phyloP scores from a whole-genome alignment of 495 filamentous ascomycete genomes.

The Melanomma pulvis-pyrius region DNA sequence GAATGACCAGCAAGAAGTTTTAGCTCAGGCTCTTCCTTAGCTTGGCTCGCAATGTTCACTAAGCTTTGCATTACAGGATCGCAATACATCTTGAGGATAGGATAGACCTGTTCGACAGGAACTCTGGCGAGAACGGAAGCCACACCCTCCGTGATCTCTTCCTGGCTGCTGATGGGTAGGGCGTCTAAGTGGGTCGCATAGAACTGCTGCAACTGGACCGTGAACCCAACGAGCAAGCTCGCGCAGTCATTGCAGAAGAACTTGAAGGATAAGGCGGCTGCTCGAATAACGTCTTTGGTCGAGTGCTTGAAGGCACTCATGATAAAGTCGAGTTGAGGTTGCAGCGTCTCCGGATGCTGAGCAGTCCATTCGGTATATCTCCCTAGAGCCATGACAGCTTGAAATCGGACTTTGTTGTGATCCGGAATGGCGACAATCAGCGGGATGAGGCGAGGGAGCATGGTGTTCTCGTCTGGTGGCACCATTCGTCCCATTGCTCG shows the following conservation, averaged over 20 bases:
- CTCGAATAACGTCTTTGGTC: slow-evolving; percentile 84
- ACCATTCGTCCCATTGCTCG: slow-evolving; percentile 98
- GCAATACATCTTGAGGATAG: slow-evolving; percentile 86
- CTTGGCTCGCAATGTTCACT: slow-evolving; percentile 83
- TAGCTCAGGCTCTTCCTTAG: slow-evolving; percentile 77
- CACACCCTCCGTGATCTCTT: slow-evolving; percentile 94
- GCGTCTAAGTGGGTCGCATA: slow-evolving; percentile 86
- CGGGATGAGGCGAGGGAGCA: slow-evolving; percentile 87
- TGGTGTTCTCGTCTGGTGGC: slow-evolving; percentile 77
- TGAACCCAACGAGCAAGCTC: slow-evolving; percentile 76
- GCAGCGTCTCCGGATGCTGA: slow-evolving; percentile 85
- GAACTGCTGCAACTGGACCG: slow-evolving; percentile 83
- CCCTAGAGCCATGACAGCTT: slow-evolving; percentile 93
- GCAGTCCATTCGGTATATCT: slow-evolving; percentile 98
- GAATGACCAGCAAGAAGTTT: slow-evolving; percentile 76
- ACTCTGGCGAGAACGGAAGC: slow-evolving; percentile 88
- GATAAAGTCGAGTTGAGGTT: slow-evolving; percentile 91
- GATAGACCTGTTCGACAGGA: slow-evolving; percentile 75
- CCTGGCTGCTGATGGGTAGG: slow-evolving; percentile 81
- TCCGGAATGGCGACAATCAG: slow-evolving; percentile 90
- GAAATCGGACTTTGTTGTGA: slow-evolving; percentile 95
- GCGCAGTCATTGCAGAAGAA: slow-evolving; percentile 96
- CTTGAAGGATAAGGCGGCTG: slow-evolving; percentile 90
- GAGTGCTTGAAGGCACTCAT: slow-evolving; percentile 83
- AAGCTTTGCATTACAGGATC: slow-evolving; percentile 86